These are phyloP conservation scores for Drosera capensis DNA, from an alignment of 148 eudicot genomes.

Conservation along the genomic window DNA sequence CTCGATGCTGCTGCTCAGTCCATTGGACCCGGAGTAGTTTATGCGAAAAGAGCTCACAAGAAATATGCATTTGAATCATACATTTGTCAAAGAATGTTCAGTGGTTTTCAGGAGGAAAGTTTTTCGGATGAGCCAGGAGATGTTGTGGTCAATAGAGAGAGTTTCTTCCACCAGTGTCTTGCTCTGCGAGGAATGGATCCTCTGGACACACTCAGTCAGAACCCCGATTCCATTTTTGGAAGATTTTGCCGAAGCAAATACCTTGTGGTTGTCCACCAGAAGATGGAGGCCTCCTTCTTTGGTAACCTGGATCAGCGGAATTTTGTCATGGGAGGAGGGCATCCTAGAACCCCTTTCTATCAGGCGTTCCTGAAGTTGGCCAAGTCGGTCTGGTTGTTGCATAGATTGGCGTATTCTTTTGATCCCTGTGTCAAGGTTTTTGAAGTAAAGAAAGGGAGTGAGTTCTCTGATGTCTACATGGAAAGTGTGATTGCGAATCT, in stretches of 20 bases:
- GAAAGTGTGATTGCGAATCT: constrained; percentile 17
- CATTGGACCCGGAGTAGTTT: constrained; percentile 21
- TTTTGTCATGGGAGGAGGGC: constrained; percentile 21
- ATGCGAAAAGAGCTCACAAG: constrained; percentile 29
- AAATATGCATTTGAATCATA: constrained; percentile 48
- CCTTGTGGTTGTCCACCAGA: constrained; percentile 32
- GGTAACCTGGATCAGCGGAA: constrained; percentile 43
- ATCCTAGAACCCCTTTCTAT: constrained; percentile 39
- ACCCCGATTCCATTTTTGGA: constrained; percentile 32
- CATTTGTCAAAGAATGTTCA: constrained; percentile 34
- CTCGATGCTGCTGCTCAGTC: constrained; percentile 32
- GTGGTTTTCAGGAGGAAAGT: constrained; percentile 6
- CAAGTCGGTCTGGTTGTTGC: constrained; percentile 32
- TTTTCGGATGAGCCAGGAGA: neutral
- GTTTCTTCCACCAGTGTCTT: constrained; percentile 2
- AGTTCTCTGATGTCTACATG: constrained; percentile 29
- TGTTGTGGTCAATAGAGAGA: neutral
- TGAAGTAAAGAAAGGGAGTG: constrained; percentile 25
- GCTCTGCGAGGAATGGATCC: constrained; percentile 22
- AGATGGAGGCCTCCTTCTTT: constrained; percentile 41
- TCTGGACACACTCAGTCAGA: constrained; percentile 15
- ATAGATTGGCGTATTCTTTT: constrained; percentile 8
- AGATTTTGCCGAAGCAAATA: constrained; percentile 36
- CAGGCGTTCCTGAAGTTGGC: constrained; percentile 37
- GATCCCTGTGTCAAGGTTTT: constrained; percentile 24